Evolutionary conservation across 78 protist genomes (phyloP).

Genomic region (Cavenderia fasciculata): DNA sequence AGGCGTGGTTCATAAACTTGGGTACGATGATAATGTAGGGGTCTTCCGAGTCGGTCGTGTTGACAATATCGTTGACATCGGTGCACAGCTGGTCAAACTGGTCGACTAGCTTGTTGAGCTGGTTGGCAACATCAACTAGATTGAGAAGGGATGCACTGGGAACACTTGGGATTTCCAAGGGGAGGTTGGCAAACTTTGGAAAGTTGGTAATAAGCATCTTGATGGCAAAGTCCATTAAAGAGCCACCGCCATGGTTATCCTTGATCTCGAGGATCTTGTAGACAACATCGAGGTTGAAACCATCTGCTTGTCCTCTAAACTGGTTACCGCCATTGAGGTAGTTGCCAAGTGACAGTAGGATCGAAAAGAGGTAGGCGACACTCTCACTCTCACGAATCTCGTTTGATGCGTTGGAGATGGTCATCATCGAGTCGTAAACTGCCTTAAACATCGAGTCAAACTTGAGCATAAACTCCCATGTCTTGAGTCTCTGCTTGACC

Average conservation of each 20-base stretch:
- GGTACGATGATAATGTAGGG: constrained; percentile 34
- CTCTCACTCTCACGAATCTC: constrained; percentile 17
- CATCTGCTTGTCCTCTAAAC: constrained; percentile 73
- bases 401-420: constrained; percentile 40
- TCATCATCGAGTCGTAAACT: constrained; percentile 7
- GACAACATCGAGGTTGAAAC: constrained; percentile 59
- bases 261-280: constrained; percentile 50
- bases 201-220: constrained; percentile 6
- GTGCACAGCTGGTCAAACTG: neutral
- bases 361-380: neutral
- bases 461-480: constrained; percentile 66
- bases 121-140: constrained; percentile 25
- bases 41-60: constrained; percentile 37
- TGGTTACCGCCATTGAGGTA: constrained; percentile 72
- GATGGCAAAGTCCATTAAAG: constrained; percentile 65
- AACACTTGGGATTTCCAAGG: constrained; percentile 31
- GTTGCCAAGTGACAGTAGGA: constrained; percentile 47
- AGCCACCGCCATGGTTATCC: constrained; percentile 40
- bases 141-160: constrained; percentile 59
- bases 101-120: neutral
- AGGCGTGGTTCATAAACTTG: neutral
- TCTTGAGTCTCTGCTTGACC: constrained; percentile 35
- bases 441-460: constrained; percentile 25
- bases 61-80: constrained; percentile 22
- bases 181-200: constrained; percentile 2